These are phyloP conservation scores for Epichloe gansuensis DNA, from an alignment of 2,329 filamentous ascomycete species.

Conservation along the genomic window DNA sequence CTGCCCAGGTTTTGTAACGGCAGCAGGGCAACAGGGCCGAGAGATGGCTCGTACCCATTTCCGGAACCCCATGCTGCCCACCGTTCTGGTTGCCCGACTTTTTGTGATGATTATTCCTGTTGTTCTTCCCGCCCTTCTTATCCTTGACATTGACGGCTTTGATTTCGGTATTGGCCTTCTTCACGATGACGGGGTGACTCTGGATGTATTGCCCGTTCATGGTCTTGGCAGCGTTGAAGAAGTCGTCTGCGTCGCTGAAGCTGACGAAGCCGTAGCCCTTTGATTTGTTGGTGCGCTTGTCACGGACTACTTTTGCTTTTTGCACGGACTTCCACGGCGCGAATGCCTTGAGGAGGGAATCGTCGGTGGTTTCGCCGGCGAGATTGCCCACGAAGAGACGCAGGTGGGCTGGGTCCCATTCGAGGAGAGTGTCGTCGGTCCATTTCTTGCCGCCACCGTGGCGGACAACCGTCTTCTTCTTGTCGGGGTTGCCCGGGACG, in stretches of 20 bases:
- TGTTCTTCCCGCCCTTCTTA: conserved; percentile 29
- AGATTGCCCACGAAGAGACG: conserved; percentile 94
- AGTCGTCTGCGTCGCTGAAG: conserved; percentile 90
- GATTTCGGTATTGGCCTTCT: conserved; percentile 85
- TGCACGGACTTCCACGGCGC: conserved; percentile 76
- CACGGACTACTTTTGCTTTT: conserved; percentile 85
- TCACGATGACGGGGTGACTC: conserved; percentile 80
- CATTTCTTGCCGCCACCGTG: conserved; percentile 85
- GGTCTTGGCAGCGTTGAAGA: conserved; percentile 90
- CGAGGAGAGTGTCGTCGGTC: conserved; percentile 77
- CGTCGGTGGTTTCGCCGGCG: conserved; percentile 93
- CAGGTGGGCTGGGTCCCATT: conserved; percentile 93
- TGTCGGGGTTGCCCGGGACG: conserved; percentile 40
- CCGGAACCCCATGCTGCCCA: conserved; percentile 16
- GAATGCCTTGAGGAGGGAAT: conserved; percentile 89
- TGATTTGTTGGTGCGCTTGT: conserved; percentile 92
- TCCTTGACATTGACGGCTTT: conserved; percentile 61
- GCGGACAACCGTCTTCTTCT: conserved; percentile 77
- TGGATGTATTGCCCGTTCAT: conserved; percentile 99
- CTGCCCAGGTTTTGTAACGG: conserved; percentile 49
- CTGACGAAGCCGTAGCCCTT: conserved; percentile 95
- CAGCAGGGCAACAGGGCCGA: conserved; percentile 37
- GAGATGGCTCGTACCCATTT: conserved; percentile 34
- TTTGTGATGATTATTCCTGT: conserved; percentile 19
- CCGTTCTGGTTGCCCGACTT: conserved; percentile 8